These are phyloP conservation scores for Neofusicoccum umdonicola DNA, from an alignment of 2,329 filamentous ascomycete species.

Conservation along the genomic window DNA sequence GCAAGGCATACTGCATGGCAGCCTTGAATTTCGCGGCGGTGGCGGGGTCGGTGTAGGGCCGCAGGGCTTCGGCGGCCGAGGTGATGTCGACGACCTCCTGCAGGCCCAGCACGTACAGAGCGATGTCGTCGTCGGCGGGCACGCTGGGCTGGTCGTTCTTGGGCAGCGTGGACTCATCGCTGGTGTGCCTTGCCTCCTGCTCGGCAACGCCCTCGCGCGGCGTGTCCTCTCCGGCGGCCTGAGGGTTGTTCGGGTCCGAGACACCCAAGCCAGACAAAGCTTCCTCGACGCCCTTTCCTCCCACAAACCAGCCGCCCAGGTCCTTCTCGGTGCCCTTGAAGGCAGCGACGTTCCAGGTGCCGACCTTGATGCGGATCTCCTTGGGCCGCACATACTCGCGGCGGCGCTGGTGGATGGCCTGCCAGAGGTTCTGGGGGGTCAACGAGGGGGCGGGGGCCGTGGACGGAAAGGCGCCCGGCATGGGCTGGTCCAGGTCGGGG, in stretches of 20 bases:
- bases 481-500: slow-evolving; percentile 41
- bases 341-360: slow-evolving; percentile 91
- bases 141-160: slow-evolving; percentile 46
- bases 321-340: slow-evolving; percentile 84
- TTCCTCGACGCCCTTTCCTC: slow-evolving; percentile 68
- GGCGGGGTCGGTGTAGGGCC: slow-evolving; percentile 69
- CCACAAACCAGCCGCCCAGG: slow-evolving; percentile 82
- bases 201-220: slow-evolving; percentile 46
- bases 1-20: slow-evolving; percentile 70
- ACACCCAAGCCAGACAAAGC: slow-evolving; percentile 55
- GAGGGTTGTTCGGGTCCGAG: slow-evolving; percentile 25
- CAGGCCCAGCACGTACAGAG: slow-evolving; percentile 83
- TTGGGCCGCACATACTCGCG: slow-evolving; percentile 75
- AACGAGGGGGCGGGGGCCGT: slow-evolving; percentile 22
- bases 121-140: slow-evolving; percentile 67
- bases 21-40: slow-evolving; percentile 77
- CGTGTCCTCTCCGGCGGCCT: slow-evolving; percentile 9
- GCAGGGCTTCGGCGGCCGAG: slow-evolving; percentile 74
- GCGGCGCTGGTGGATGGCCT: slow-evolving; percentile 67
- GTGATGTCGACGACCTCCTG: slow-evolving; percentile 91
- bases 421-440: slow-evolving; percentile 50
- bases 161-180: slow-evolving; percentile 45
- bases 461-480: slow-evolving; percentile 51
- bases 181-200: slow-evolving; percentile 47
- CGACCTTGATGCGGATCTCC: slow-evolving; percentile 80